Percentiles rank a stretch among this genome's conserved stretches.
Conservation (phyloP, 2,329 filamentous ascomycete species). For the Paraphoma chrysanthemicola region DNA sequence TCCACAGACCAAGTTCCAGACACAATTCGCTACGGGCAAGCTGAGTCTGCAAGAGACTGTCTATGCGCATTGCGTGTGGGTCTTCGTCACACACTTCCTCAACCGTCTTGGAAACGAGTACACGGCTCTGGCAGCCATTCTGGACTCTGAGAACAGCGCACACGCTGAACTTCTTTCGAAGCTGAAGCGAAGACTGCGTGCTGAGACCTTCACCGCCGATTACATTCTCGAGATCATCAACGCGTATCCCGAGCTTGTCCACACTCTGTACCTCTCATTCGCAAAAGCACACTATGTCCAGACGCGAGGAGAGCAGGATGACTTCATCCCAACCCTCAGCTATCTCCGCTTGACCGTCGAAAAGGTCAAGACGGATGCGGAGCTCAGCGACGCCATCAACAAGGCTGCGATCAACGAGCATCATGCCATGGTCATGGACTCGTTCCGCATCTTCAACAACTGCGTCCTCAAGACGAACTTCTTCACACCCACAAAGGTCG, state of each 20-base stretch:
- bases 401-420: conserved; percentile 75
- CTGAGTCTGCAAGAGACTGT: conserved; percentile 95
- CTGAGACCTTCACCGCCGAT: conserved; percentile 96
- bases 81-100: conserved; percentile 97
- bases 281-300: conserved; percentile 83
- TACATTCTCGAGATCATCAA: conserved; percentile 98
- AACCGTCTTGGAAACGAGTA: conserved; percentile 95
- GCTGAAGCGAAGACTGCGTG: conserved; percentile 92
- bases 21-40: conserved; percentile 82
- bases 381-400: conserved; percentile 49
- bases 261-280: conserved; percentile 88
- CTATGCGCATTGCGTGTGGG: conserved; percentile 96
- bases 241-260: conserved; percentile 85
- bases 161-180: conserved; percentile 90
- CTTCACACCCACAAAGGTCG: conserved; percentile 98
- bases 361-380: conserved; percentile 58
- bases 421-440: conserved; percentile 96
- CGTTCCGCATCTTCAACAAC: conserved; percentile 94
- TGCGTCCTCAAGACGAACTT: conserved; percentile 95
- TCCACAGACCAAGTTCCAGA: conserved; percentile 94
- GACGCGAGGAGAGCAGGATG: conserved; percentile 68
- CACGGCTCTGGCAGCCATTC: conserved; percentile 78
- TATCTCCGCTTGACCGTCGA: conserved; percentile 71
- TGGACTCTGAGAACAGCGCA: conserved; percentile 80
- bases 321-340: conserved; percentile 74